Percentiles rank a stretch among this genome's conserved stretches.
phyloP scores from a whole-genome alignment of 2,329 filamentous ascomycete species.

The Aspergillus texensis region DNA sequence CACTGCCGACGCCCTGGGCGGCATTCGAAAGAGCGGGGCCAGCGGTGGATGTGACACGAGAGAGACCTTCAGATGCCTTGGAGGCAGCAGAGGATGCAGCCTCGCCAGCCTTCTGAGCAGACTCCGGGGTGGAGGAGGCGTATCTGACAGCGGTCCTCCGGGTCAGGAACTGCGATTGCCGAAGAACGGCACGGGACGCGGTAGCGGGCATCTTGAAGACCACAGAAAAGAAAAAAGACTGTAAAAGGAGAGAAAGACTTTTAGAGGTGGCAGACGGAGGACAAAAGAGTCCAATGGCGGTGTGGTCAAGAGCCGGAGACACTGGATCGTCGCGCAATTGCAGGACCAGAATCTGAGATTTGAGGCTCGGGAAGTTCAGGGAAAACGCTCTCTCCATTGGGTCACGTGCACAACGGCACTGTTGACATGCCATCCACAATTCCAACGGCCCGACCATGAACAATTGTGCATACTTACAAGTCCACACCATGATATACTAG shows the following conservation, averaged over 20 bases:
- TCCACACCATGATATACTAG: background rate
- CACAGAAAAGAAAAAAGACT: constrained; percentile 28
- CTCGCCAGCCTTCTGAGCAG: constrained; percentile 50
- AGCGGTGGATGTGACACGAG: constrained; percentile 77
- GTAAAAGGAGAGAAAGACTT: constrained; percentile 31
- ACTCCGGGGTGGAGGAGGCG: constrained; percentile 50
- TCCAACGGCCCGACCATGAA: background rate
- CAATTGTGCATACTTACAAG: background rate
- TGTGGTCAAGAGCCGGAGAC: constrained; percentile 32
- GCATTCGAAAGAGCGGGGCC: constrained; percentile 75
- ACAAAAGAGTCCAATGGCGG: constrained; percentile 45
- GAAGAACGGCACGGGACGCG: constrained; percentile 48
- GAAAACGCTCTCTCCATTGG: constrained; percentile 26
- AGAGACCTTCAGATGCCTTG: constrained; percentile 81
- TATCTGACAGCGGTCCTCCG: constrained; percentile 50
- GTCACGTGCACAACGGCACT: constrained; percentile 17
- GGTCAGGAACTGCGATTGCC: constrained; percentile 51
- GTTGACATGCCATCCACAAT: background rate
- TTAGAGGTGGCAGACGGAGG: constrained; percentile 32
- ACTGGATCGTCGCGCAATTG: constrained; percentile 36
- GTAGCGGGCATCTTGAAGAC: constrained; percentile 46
- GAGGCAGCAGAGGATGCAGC: constrained; percentile 44
- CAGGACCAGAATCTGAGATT: constrained; percentile 43
- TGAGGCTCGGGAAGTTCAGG: constrained; percentile 47
- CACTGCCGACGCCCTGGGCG: constrained; percentile 66